phyloP scores from a whole-genome alignment of 768 basidiomycete species.

The Porpolomopsis calyptriformis region DNA sequence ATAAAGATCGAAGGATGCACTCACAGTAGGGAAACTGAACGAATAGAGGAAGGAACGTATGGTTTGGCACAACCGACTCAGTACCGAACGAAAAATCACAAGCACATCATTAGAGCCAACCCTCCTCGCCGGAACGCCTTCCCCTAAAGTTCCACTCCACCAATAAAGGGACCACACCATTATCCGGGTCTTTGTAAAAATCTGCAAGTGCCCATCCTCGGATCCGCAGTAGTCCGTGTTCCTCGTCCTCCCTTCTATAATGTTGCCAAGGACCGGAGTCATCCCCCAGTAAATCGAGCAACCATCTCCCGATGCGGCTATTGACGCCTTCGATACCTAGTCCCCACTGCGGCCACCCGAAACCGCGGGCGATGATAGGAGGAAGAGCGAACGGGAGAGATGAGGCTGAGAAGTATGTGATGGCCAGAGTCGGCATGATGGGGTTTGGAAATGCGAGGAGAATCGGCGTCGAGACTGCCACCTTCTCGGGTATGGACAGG shows the following conservation, averaged over 20 bases:
- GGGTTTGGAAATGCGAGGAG: slow-evolving; percentile 34
- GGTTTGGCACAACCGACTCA: too few relatives aligned
- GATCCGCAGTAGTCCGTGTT: slow-evolving; percentile 28
- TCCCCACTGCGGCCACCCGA: slow-evolving; percentile 70
- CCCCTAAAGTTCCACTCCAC: slow-evolving; percentile 73
- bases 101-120: slow-evolving; percentile 22
- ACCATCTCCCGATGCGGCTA: slow-evolving; percentile 58
- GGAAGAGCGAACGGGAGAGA: slow-evolving; percentile 77
- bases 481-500: slow-evolving; percentile 77
- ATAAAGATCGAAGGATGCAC: too few relatives aligned
- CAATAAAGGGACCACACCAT: slow-evolving; percentile 43
- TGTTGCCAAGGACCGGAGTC: background rate
- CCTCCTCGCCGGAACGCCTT: slow-evolving; percentile 30
- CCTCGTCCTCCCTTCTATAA: background rate
- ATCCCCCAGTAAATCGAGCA: slow-evolving; percentile 42
- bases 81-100: too few relatives aligned
- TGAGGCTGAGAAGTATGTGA: slow-evolving; percentile 75
- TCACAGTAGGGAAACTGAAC: too few relatives aligned
- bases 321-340: slow-evolving; percentile 86
- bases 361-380: slow-evolving; percentile 64
- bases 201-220: slow-evolving; percentile 74
- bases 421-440: slow-evolving; percentile 42
- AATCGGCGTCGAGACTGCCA: slow-evolving; percentile 41
- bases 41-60: too few relatives aligned
- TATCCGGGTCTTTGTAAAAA: slow-evolving; percentile 53